Percentiles rank a stretch among this genome's conserved stretches.
Conservation (phyloP, 129 eudicot species). For the Solidago caesia region DNA sequence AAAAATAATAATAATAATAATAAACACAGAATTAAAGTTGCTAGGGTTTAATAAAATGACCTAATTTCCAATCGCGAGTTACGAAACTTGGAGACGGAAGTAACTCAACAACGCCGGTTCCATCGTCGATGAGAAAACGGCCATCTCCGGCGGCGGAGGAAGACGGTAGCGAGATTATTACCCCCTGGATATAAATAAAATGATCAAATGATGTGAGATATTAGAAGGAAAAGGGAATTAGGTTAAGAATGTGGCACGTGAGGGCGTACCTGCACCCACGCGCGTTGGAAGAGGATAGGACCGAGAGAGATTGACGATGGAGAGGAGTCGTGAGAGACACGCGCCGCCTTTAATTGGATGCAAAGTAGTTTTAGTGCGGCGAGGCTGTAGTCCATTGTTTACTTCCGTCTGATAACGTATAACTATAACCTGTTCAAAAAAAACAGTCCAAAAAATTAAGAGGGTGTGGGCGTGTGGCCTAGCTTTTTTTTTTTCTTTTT, state of each 20-base stretch:
- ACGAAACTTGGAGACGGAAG: constrained; percentile 32
- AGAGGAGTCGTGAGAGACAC: constrained; percentile 35
- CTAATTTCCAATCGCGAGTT: constrained; percentile 49
- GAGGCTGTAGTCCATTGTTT: constrained; percentile 41
- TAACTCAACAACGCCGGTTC: constrained; percentile 77
- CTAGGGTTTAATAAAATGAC: constrained; percentile 35
- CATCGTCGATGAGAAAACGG: constrained; percentile 71
- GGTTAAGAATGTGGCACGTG: background rate
- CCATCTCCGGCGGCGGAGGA: constrained; percentile 36
- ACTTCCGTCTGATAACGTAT: no score
- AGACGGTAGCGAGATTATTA: constrained; percentile 57
- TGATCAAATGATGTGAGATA: background rate
- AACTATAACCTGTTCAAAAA: no score
- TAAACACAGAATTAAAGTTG: background rate
- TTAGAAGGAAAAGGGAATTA: background rate
- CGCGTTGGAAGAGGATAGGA: constrained; percentile 96
- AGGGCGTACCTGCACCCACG: constrained; percentile 67
- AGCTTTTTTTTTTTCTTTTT: no score
- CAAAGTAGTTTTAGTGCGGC: constrained; percentile 74
- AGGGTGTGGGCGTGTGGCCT: no score
- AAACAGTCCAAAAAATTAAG: no score
- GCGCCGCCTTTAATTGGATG: constrained; percentile 60
- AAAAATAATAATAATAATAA: background rate
- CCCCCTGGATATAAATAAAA: constrained; percentile 46
- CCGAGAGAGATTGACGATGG: constrained; percentile 46